Evolutionary conservation across 805 yeast genomes (phyloP).

Genomic region (Candida pini): DNA sequence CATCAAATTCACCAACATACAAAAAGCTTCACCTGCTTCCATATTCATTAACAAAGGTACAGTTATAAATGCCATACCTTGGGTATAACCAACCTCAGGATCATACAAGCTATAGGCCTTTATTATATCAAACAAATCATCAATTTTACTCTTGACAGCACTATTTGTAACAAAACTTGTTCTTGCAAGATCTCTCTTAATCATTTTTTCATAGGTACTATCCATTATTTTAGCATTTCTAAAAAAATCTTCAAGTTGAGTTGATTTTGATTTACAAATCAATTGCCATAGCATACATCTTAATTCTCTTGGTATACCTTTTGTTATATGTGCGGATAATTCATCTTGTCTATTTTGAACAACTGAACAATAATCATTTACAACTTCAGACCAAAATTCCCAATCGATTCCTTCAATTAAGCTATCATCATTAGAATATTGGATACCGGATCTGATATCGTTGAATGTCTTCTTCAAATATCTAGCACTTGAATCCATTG

Average conservation of each 20-base stretch:
- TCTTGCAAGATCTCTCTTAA: conserved; percentile 76
- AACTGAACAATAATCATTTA: conserved; percentile 66
- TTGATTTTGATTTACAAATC: conserved; percentile 71
- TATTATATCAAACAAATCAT: conserved; percentile 65
- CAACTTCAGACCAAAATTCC: conserved; percentile 85
- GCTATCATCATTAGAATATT: conserved; percentile 28
- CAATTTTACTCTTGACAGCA: conserved; percentile 49
- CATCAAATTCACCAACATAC: conserved; percentile 77
- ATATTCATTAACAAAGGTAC: conserved; percentile 80
- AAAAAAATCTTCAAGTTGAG: conserved; percentile 55
- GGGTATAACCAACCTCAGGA: conserved; percentile 94
- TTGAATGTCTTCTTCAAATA: conserved; percentile 38
- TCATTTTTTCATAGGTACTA: conserved; percentile 67
- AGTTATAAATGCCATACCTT: conserved; percentile 93
- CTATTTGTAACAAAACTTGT: conserved; percentile 71
- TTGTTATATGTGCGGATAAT: conserved; percentile 55
- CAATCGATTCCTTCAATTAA: conserved; percentile 50
- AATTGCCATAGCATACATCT: conserved; percentile 93
- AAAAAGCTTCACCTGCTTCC: conserved; percentile 80
- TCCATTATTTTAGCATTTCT: conserved; percentile 38
- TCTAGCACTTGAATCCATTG: conserved; percentile 41
- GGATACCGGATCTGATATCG: conserved; percentile 45
- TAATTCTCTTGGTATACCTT: conserved; percentile 79
- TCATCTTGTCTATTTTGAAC: conserved; percentile 57
- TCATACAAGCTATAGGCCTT: conserved; percentile 83